Evolutionary conservation across 768 basidiomycete genomes (phyloP).

Genomic region (Termitomyces sp.): DNA sequence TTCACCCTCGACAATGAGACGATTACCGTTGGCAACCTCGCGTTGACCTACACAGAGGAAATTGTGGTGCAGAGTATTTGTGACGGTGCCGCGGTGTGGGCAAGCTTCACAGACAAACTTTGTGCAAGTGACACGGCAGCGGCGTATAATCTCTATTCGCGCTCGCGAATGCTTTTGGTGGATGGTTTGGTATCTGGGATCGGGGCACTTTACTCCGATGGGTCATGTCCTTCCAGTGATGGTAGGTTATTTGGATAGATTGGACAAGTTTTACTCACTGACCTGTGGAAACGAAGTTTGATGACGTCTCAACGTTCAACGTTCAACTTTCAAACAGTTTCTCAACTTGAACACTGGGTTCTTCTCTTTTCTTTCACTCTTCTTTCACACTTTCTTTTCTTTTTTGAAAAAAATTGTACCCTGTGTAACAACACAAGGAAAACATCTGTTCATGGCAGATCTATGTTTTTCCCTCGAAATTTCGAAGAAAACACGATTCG

Average conservation of each 20-base stretch:
- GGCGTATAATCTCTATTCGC: neutral
- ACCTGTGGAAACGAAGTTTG: neutral
- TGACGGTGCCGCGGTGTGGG: neutral
- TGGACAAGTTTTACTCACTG: neutral
- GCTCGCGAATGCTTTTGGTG: neutral
- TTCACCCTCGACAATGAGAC: neutral
- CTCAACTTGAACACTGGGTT: too few relatives aligned
- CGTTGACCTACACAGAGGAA: conserved; percentile 1
- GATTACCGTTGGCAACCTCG: neutral
- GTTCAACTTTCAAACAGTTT: too few relatives aligned
- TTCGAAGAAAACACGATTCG: too few relatives aligned
- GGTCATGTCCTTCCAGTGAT: neutral
- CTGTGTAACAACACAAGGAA: too few relatives aligned
- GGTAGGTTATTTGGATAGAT: neutral
- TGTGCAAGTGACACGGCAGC: neutral
- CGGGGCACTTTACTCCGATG: neutral
- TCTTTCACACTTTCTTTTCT: too few relatives aligned
- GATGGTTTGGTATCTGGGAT: neutral
- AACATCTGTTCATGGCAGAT: too few relatives aligned
- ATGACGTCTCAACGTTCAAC: neutral
- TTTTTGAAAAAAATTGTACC: too few relatives aligned
- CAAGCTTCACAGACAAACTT: conserved; percentile 1
- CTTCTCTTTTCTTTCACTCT: too few relatives aligned
- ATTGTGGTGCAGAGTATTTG: conserved; percentile 4
- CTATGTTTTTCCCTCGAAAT: too few relatives aligned